Conservation (phyloP, 352 stramenopile genomes). For the Globisporangium uncinulatum region DNA sequence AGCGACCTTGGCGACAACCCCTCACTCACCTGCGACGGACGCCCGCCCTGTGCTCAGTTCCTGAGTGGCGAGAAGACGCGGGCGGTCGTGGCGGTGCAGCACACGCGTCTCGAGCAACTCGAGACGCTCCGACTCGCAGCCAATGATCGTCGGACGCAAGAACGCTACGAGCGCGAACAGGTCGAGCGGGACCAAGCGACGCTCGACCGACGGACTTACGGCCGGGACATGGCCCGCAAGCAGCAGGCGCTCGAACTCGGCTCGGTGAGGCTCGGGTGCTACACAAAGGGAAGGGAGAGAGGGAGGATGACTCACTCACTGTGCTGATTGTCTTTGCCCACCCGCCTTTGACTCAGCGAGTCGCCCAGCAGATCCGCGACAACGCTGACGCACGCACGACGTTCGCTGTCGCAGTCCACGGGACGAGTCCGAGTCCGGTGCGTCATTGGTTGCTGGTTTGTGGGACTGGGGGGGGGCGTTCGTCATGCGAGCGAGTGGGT, state of each 20-base stretch:
- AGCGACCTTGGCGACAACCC: too few relatives aligned
- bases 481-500: background rate
- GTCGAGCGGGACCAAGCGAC: slow-evolving; percentile 18
- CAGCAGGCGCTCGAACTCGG: slow-evolving; percentile 12
- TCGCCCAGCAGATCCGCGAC: slow-evolving; percentile 26
- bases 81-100: slow-evolving; percentile 19
- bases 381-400: slow-evolving; percentile 16
- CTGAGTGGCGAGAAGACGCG: slow-evolving; percentile 18
- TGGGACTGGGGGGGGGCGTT: background rate
- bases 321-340: background rate
- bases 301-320: background rate
- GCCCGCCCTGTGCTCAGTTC: background rate
- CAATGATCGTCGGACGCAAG: slow-evolving; percentile 1
- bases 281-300: background rate
- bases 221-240: slow-evolving; percentile 14
- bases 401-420: slow-evolving; percentile 17
- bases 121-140: slow-evolving; percentile 10
- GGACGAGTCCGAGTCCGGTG: slow-evolving; percentile 20
- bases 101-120: slow-evolving; percentile 27
- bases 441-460: background rate
- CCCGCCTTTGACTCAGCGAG: slow-evolving; percentile 2
- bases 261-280: slow-evolving; percentile 9
- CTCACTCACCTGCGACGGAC: too few relatives aligned
- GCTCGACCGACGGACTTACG: slow-evolving; percentile 16
- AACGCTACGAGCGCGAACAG: background rate